Evolutionary conservation across 495 filamentous ascomycete species (phyloP).

Genomic region (Neurospora sublineolata): DNA sequence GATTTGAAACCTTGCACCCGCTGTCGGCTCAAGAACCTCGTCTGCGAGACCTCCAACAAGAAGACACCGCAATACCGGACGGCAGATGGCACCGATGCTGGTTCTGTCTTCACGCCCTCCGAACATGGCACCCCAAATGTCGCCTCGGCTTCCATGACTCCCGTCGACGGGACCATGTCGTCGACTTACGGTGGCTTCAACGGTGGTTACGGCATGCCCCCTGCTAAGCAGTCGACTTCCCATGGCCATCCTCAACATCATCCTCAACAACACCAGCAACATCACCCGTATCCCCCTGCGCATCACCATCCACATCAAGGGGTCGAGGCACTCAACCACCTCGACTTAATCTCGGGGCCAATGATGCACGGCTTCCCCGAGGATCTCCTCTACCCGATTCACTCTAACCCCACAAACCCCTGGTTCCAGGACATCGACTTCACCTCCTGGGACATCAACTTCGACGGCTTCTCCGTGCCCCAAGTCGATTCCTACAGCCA

Average conservation of each 20-base stretch:
- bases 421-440: conserved; percentile 15
- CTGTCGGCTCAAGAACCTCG: conserved; percentile 8
- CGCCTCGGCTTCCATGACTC: not conserved
- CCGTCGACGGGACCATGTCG: not conserved
- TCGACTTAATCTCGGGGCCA: not conserved
- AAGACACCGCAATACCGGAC: conserved; percentile 6
- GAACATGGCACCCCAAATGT: not conserved
- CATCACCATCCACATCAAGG: not conserved
- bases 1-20: conserved; percentile 18
- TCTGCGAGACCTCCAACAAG: conserved; percentile 6
- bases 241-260: not conserved
- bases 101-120: not conserved
- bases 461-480: conserved; percentile 7
- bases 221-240: not conserved
- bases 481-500: conserved; percentile 6
- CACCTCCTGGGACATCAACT: conserved; percentile 12
- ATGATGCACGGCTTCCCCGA: conserved; percentile 4
- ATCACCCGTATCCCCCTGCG: not conserved
- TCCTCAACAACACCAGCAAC: not conserved
- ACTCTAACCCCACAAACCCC: conserved; percentile 6
- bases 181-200: not conserved
- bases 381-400: conserved; percentile 1
- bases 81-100: not conserved
- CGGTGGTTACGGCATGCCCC: not conserved
- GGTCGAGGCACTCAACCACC: not conserved